Conservation (phyloP, 176 grass and related monocot species). For the Calamus simplicifolius region DNA sequence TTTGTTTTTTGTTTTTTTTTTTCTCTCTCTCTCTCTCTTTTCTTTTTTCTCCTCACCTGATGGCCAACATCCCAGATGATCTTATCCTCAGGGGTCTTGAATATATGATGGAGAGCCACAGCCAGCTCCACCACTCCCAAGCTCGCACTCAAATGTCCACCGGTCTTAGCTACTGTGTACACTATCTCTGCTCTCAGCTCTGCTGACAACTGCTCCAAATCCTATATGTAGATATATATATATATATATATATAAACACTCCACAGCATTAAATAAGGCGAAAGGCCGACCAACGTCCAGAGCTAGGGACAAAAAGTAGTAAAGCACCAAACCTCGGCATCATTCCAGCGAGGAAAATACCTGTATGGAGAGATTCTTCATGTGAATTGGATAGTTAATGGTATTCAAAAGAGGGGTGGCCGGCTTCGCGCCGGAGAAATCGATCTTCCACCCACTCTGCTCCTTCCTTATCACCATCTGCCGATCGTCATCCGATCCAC, state of each 20-base stretch:
- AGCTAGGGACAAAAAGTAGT: neutral
- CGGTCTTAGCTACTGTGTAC: constrained; percentile 50
- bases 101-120: constrained; percentile 81
- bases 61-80: constrained; percentile 99
- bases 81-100: constrained; percentile 83
- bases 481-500: constrained; percentile 15
- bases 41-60: constrained; percentile 29
- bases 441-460: constrained; percentile 37
- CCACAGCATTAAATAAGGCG: no score
- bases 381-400: constrained; percentile 71
- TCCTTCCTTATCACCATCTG: constrained; percentile 39
- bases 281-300: neutral
- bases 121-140: constrained; percentile 83
- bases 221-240: constrained; percentile 8
- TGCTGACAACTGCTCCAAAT: constrained; percentile 78
- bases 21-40: constrained; percentile 17
- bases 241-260: constrained; percentile 4
- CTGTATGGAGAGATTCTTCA: constrained; percentile 75
- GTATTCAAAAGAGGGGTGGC: constrained; percentile 74
- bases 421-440: constrained; percentile 67
- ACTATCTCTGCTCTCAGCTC: constrained; percentile 83
- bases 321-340: no score
- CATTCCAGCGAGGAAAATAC: constrained; percentile 13
- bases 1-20: neutral
- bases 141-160: constrained; percentile 78